Evolutionary conservation across 768 basidiomycete genomes (phyloP).

Genomic region (Candolleomyces efflorescens): DNA sequence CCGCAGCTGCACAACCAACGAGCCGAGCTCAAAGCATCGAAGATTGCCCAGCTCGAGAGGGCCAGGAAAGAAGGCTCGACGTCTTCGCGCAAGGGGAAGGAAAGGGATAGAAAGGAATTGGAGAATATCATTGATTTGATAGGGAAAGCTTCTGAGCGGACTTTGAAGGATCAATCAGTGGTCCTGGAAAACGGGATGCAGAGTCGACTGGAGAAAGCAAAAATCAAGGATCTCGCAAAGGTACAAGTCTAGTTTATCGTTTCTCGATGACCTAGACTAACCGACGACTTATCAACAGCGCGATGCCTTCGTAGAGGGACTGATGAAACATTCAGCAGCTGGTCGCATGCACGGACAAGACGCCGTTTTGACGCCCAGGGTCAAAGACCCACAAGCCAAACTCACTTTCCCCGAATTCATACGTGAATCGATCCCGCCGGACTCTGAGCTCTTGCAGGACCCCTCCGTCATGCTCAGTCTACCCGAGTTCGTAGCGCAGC

Average conservation of each 20-base stretch:
- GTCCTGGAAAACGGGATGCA: constrained; percentile 59
- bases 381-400: constrained; percentile 48
- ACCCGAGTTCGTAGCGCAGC: constrained; percentile 49
- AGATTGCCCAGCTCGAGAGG: constrained; percentile 71
- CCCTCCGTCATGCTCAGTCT: constrained; percentile 49
- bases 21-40: constrained; percentile 77
- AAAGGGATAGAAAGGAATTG: constrained; percentile 50
- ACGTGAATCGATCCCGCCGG: constrained; percentile 44
- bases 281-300: constrained; percentile 37
- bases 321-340: constrained; percentile 65
- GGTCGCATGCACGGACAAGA: constrained; percentile 81
- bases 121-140: constrained; percentile 70
- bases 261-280: not conserved
- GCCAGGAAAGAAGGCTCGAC: constrained; percentile 45
- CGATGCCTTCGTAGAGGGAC: constrained; percentile 69
- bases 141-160: constrained; percentile 65
- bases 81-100: constrained; percentile 37
- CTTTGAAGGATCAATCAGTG: constrained; percentile 66
- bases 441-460: constrained; percentile 21
- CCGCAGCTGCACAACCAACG: constrained; percentile 92
- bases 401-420: constrained; percentile 63
- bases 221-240: constrained; percentile 58
- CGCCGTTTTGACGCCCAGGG: constrained; percentile 46
- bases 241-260: constrained; percentile 30
- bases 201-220: constrained; percentile 48